These are phyloP conservation scores for Lepidium africanum DNA, from an alignment of 345 rosid genomes.

Conservation along the genomic window DNA sequence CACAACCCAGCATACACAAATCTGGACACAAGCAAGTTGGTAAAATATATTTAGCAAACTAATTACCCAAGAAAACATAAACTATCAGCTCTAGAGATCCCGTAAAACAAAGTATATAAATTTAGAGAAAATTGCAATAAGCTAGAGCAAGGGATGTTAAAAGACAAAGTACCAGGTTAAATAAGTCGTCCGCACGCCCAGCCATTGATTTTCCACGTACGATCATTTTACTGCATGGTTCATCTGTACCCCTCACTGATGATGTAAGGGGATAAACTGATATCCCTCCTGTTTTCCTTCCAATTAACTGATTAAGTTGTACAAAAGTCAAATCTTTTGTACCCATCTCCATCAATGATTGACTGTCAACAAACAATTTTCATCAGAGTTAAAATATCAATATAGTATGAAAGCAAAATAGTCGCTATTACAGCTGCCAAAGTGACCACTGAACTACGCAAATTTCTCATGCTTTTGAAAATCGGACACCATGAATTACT, in stretches of 20 bases:
- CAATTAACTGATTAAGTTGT: conserved; percentile 95
- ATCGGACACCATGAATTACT: neutral
- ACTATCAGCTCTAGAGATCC: neutral
- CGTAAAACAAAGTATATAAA: neutral
- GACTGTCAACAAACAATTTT: conserved; percentile 42
- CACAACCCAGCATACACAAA: neutral
- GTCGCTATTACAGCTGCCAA: neutral
- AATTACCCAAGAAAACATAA: neutral
- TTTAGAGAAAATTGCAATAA: neutral
- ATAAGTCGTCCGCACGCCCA: conserved; percentile 81
- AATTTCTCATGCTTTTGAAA: neutral
- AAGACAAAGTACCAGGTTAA: conserved; percentile 56
- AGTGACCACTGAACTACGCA: neutral
- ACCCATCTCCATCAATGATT: conserved; percentile 96
- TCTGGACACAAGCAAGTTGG: neutral
- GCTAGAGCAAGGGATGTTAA: neutral
- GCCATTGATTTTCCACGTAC: conserved; percentile 98
- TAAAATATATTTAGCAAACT: neutral
- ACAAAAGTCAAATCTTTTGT: conserved; percentile 85
- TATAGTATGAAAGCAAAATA: neutral
- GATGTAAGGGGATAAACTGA: conserved; percentile 92
- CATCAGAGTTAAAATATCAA: neutral
- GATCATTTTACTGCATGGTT: conserved; percentile 74
- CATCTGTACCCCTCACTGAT: conserved; percentile 64
- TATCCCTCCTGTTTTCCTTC: conserved; percentile 98